A percentile compares a stretch with the other conserved stretches of the same genome.
Evolutionary conservation across 371 early-diverging fungal species (phyloP).

Genomic region (Coemansia sp.): DNA sequence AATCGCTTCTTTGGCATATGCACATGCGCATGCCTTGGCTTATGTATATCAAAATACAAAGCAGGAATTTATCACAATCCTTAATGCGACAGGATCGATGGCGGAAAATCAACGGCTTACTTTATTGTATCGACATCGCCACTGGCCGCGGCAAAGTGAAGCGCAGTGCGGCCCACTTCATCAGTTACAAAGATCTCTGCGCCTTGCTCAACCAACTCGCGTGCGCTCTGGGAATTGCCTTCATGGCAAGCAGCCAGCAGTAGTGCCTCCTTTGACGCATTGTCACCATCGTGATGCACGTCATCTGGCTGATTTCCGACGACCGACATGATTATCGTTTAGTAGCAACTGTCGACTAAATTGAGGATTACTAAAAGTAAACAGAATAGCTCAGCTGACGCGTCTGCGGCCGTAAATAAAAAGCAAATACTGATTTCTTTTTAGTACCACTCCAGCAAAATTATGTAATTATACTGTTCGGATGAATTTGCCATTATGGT

Average conservation of each 20-base stretch:
- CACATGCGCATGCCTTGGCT: background rate
- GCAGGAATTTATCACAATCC: too few relatives aligned
- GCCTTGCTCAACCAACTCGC: slow-evolving; percentile 36
- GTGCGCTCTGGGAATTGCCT: slow-evolving; percentile 33
- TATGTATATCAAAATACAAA: background rate
- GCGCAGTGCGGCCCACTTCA: slow-evolving; percentile 56
- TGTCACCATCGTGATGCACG: background rate
- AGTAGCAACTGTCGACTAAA: background rate
- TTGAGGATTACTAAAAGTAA: background rate
- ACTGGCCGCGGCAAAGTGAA: slow-evolving; percentile 60
- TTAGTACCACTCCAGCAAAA: background rate
- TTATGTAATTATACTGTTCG: background rate
- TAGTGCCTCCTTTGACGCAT: slow-evolving; percentile 36
- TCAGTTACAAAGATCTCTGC: slow-evolving; percentile 52
- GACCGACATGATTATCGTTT: slow-evolving; percentile 4
- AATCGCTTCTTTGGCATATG: background rate
- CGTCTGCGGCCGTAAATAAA: background rate
- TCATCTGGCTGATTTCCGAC: background rate
- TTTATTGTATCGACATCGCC: slow-evolving; percentile 60
- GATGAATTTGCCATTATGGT: slow-evolving; percentile 4
- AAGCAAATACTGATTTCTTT: background rate
- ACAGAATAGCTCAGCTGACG: background rate
- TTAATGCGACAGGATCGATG: background rate
- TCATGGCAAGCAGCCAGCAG: slow-evolving; percentile 50
- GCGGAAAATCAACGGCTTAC: slow-evolving; percentile 5